A percentile compares a stretch with the other conserved stretches of the same genome.
phyloP scores from a whole-genome alignment of 1,284 basidiomycete genomes.

The Neolentinus lepideus region DNA sequence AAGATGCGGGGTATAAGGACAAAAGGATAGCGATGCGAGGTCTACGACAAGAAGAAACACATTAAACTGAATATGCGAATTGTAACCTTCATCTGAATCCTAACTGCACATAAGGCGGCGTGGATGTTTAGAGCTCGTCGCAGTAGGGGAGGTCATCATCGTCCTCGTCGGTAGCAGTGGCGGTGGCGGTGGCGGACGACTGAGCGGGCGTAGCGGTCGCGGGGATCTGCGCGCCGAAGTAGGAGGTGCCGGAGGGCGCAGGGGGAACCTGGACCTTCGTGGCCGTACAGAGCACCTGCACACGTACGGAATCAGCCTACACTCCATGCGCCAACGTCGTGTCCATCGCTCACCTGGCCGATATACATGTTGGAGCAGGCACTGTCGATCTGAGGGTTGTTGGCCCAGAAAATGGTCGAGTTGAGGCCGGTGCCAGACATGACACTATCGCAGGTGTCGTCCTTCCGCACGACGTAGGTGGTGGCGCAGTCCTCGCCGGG shows the following conservation, averaged over 20 bases:
- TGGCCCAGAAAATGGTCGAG: constrained; percentile 39
- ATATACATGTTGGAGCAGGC: constrained; percentile 58
- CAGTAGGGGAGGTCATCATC: constrained; percentile 2
- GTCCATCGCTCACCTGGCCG: constrained; percentile 43
- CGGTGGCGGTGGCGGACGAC: neutral
- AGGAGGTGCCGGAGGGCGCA: neutral
- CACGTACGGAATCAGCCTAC: neutral
- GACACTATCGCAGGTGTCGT: constrained; percentile 47
- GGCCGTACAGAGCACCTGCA: constrained; percentile 3
- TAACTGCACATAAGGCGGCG: neutral
- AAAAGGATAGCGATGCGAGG: neutral
- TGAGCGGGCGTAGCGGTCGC: neutral
- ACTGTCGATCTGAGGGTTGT: constrained; percentile 63
- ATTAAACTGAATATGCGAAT: neutral
- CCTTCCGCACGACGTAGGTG: constrained; percentile 17
- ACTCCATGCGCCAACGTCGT: constrained; percentile 11
- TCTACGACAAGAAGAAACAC: neutral
- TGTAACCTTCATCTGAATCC: neutral
- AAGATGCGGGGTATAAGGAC: neutral
- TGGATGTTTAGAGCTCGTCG: constrained; percentile 2
- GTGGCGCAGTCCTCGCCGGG: constrained; percentile 5
- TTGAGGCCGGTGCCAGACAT: constrained; percentile 31
- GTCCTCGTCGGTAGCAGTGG: neutral
- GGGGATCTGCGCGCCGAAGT: neutral
- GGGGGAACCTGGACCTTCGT: neutral